Conservation (phyloP, 2,329 filamentous ascomycete species). For the Bipolaris zeicola region DNA sequence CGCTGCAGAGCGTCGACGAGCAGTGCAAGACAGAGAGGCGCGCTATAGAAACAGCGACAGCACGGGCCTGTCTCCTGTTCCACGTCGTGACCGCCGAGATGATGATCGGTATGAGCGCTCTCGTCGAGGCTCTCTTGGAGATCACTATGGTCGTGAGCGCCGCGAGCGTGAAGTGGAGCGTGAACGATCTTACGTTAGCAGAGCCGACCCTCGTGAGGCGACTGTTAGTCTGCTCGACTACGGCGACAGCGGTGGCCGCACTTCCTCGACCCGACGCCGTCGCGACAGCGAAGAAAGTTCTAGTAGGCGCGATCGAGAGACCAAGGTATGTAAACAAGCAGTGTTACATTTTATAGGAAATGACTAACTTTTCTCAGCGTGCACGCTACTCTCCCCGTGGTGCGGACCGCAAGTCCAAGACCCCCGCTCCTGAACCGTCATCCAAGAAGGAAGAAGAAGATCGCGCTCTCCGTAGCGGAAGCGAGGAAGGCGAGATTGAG, state of each 20-base stretch:
- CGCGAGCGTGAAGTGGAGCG: slow-evolving; percentile 88
- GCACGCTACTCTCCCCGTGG: slow-evolving; percentile 60
- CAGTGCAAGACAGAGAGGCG: slow-evolving; percentile 90
- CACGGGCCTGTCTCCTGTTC: slow-evolving; percentile 63
- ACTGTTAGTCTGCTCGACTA: slow-evolving; percentile 90
- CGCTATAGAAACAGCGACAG: slow-evolving; percentile 84
- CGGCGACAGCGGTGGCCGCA: slow-evolving; percentile 64
- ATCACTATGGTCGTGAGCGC: slow-evolving; percentile 82
- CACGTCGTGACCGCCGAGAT: slow-evolving; percentile 51
- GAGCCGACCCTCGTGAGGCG: slow-evolving; percentile 75
- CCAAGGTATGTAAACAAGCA: slow-evolving; percentile 46
- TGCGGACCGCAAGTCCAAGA: slow-evolving; percentile 64
- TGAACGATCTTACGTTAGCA: slow-evolving; percentile 78
- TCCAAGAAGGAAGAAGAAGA: slow-evolving; percentile 60
- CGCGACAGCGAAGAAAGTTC: slow-evolving; percentile 70
- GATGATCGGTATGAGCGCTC: slow-evolving; percentile 52
- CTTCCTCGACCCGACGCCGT: slow-evolving; percentile 69
- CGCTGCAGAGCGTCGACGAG: slow-evolving; percentile 91
- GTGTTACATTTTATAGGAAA: slow-evolving; percentile 1
- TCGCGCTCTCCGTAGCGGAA: slow-evolving; percentile 76
- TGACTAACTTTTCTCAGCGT: slow-evolving; percentile 31
- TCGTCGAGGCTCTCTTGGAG: slow-evolving; percentile 63
- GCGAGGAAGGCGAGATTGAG: slow-evolving; percentile 97
- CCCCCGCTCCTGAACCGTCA: slow-evolving; percentile 50
- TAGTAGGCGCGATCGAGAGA: slow-evolving; percentile 50